Evolutionary conservation across 192 early-diverging fungal genomes (phyloP).

Genomic region (Coemansia sp.): DNA sequence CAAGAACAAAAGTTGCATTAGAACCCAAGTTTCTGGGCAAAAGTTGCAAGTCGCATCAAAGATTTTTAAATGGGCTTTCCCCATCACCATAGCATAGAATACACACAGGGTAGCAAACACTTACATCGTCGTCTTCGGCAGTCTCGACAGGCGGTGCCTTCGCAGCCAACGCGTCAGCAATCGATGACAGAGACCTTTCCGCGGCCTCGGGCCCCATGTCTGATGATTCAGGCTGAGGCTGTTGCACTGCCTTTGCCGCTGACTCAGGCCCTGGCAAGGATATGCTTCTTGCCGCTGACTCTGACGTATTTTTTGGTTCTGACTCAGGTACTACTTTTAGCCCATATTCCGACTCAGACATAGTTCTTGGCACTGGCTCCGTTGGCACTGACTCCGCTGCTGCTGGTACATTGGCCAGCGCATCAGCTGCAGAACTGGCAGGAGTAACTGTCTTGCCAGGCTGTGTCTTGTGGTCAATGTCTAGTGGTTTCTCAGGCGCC

Average conservation of each 20-base stretch:
- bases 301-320: slow-evolving; percentile 34
- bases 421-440: background rate
- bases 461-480: background rate
- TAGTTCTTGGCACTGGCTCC: background rate
- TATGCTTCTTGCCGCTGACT: background rate
- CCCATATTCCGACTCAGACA: background rate
- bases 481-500: background rate
- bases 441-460: background rate
- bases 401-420: background rate
- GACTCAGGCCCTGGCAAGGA: too few relatives aligned
- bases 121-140: slow-evolving; percentile 5
- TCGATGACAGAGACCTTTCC: background rate
- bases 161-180: background rate
- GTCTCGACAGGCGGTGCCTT: background rate
- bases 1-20: background rate
- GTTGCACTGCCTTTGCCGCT: background rate
- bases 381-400: background rate
- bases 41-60: too few relatives aligned
- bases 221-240: background rate
- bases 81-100: background rate
- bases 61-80: background rate
- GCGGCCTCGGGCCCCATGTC: background rate
- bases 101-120: background rate
- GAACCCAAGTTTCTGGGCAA: background rate
- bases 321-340: slow-evolving; percentile 49